Evolutionary conservation across 2,329 filamentous ascomycete genomes (phyloP), one percentile per base, ranked within the genome.

Genomic region (Diplocarpon mali): DNA sequence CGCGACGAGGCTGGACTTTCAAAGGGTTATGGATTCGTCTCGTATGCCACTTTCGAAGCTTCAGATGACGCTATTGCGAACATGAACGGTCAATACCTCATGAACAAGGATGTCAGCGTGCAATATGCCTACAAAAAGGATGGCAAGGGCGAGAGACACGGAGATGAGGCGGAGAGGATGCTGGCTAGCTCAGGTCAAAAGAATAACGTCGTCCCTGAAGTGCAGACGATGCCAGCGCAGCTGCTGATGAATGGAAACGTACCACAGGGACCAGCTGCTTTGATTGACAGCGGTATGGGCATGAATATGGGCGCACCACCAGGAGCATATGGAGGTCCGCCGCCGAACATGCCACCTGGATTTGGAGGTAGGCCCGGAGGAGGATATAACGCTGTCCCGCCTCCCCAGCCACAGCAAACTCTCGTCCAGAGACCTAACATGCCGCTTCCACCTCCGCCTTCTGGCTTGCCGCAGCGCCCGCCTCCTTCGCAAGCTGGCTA

Each of bases 41-140:
- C 84, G 43, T 98, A 89, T 60, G 81, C 81, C 62, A 84, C 85
- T 60, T 98, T 98, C 62, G 92, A 96, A 60, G 84, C 87, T 56
- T 92, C 87, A 10, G 92, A 98, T 60, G 83, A 86, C 50, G 89
- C 92, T 35, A 86, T 94, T 51, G 75, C 80, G 54, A 92, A 90
- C 63, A 89, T 98, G 83, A 85, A 95, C 63, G 87, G 87, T 41
- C 89, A 96, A 68, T 96, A 92, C 65, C 78, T 98, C 49, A 89
- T 94, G 72, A 95, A 92, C 71, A 95, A 95, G 69, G 85, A 95
- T 65, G 83, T 96, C 57, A 85, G 84, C 2, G 92, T 98, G 36
- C 90, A 96, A 66, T 98, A 96, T 65, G 92, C 92, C 32, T 96
- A 95, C 75, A 98, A 98, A 73, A 96, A 96, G 67, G 92, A 98